Evolutionary conservation across 306 rosid species (phyloP).

Genomic region (Glycyrrhiza uralensis): DNA sequence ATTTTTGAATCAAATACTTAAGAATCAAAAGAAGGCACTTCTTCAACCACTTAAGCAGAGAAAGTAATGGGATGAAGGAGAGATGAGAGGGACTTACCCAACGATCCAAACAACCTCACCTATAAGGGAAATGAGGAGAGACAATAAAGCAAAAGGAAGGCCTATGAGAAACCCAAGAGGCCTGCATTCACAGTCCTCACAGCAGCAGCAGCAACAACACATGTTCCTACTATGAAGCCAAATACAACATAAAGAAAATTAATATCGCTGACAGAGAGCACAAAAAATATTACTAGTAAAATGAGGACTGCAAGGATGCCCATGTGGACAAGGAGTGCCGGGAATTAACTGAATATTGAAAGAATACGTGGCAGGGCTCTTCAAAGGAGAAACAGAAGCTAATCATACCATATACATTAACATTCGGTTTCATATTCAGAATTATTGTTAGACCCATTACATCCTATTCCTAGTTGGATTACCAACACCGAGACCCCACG

Average conservation of each 20-base stretch:
- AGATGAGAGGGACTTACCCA: constrained; percentile 50
- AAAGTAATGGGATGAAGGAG: background rate
- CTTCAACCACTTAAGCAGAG: no score
- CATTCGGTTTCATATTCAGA: no score
- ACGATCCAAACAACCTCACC: constrained; percentile 68
- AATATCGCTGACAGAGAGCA: constrained; percentile 22
- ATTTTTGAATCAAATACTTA: background rate
- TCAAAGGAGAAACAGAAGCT: background rate
- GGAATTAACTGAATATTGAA: no score
- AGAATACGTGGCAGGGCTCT: no score
- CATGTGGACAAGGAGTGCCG: no score
- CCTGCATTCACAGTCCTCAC: constrained; percentile 65
- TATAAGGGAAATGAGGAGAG: constrained; percentile 56
- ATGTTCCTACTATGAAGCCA: constrained; percentile 14
- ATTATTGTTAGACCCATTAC: no score
- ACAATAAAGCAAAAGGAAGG: constrained; percentile 71
- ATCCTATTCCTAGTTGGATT: background rate
- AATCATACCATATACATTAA: no score
- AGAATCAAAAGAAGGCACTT: background rate
- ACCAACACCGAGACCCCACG: constrained; percentile 29
- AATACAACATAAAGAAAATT: constrained; percentile 17
- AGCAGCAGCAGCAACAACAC: constrained; percentile 63
- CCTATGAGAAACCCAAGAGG: constrained; percentile 71
- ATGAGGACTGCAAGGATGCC: no score
- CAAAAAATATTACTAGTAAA: constrained; percentile 12